Evolutionary conservation across 2,329 filamentous ascomycete genomes (phyloP).

Genomic region (Aspergillus sp.): DNA sequence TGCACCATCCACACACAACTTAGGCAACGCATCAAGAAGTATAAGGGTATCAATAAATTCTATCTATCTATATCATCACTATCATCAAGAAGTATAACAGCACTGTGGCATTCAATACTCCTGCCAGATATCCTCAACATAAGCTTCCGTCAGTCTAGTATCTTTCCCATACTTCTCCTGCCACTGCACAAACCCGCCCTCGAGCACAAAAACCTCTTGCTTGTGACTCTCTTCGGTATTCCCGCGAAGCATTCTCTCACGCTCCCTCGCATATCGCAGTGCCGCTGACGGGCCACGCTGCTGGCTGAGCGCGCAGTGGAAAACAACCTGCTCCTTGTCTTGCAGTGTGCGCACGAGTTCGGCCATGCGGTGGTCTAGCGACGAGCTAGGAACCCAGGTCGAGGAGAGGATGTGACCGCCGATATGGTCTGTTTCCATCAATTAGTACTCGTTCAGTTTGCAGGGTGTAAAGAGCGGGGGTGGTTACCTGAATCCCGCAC

Average conservation of each 20-base stretch:
- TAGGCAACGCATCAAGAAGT: neutral
- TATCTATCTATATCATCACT: neutral
- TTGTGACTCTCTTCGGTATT: slow-evolving; percentile 36
- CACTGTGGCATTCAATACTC: slow-evolving; percentile 37
- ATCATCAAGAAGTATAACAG: neutral
- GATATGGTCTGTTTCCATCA: slow-evolving; percentile 65
- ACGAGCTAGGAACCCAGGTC: slow-evolving; percentile 70
- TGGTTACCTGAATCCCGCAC: slow-evolving; percentile 76
- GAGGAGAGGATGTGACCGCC: slow-evolving; percentile 84
- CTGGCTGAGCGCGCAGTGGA: slow-evolving; percentile 92
- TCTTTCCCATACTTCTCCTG: slow-evolving; percentile 79
- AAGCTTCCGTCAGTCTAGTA: slow-evolving; percentile 77
- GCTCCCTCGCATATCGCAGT: slow-evolving; percentile 67
- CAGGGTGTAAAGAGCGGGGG: neutral
- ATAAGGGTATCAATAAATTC: neutral
- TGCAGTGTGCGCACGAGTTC: slow-evolving; percentile 77
- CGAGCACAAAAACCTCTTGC: slow-evolving; percentile 79
- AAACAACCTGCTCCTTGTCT: slow-evolving; percentile 80
- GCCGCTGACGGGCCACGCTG: slow-evolving; percentile 85
- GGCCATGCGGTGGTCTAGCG: slow-evolving; percentile 74
- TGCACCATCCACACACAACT: neutral
- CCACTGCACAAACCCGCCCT: slow-evolving; percentile 84
- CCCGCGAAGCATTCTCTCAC: slow-evolving; percentile 53
- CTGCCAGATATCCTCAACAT: slow-evolving; percentile 81
- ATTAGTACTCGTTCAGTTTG: neutral